Evolutionary conservation across 208 protist species (phyloP).

Genomic region (Zelonia costaricensis): DNA sequence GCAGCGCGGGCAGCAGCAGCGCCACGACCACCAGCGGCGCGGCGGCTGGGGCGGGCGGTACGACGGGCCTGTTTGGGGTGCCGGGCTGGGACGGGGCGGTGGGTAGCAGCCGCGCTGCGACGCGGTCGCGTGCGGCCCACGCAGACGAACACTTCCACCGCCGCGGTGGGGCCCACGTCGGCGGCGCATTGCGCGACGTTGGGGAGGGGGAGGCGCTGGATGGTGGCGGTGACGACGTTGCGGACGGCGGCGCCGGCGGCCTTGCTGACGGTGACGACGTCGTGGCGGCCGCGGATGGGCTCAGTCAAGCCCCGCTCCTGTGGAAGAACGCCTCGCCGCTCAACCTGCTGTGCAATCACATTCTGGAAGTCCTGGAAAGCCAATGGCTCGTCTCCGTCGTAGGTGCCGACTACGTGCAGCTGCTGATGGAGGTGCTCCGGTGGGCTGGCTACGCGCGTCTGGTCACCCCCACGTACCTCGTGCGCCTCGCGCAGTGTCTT

Average conservation of each 20-base stretch:
- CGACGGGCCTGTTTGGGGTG: too few species aligned
- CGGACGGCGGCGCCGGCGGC: background rate
- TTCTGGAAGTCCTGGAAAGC: conserved; percentile 72
- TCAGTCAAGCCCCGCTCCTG: conserved; percentile 46
- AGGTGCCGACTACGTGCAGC: conserved; percentile 58
- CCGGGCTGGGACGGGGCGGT: too few species aligned
- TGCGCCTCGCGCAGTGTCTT: conserved; percentile 35
- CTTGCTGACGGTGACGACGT: background rate
- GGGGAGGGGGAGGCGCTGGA: background rate
- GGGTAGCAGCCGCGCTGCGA: too few species aligned
- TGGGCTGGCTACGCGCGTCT: conserved; percentile 56
- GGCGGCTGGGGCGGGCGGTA: too few species aligned
- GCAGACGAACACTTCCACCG: too few species aligned
- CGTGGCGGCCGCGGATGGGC: background rate
- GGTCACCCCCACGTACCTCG: conserved; percentile 39
- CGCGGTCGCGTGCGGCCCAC: too few species aligned
- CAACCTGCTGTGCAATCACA: conserved; percentile 45
- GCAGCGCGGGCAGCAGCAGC: background rate
- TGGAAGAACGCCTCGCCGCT: conserved; percentile 77
- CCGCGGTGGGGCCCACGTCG: too few species aligned
- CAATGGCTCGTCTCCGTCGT: conserved; percentile 48
- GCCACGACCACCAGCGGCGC: too few species aligned
- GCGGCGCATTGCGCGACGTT: too few species aligned
- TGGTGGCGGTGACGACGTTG: background rate
- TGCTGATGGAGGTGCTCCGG: conserved; percentile 50